These are phyloP conservation scores for Aspergillus panamensis DNA, from an alignment of 495 filamentous ascomycete species.

Conservation along the genomic window DNA sequence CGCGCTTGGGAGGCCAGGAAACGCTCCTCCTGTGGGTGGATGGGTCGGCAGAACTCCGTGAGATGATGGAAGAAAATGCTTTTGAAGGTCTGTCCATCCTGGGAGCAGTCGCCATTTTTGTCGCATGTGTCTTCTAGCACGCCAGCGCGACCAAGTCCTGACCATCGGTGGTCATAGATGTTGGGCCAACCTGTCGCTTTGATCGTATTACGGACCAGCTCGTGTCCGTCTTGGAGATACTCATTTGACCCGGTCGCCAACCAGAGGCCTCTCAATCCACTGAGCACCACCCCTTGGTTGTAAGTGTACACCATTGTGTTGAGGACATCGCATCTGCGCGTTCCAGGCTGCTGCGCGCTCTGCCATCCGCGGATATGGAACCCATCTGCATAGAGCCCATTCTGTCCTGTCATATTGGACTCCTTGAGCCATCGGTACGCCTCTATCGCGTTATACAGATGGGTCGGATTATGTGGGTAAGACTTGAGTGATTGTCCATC, in stretches of 20 bases:
- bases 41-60: constrained; percentile 68
- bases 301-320: constrained; percentile 93
- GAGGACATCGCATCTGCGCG: constrained; percentile 65
- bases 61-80: constrained; percentile 94
- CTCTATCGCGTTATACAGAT: constrained; percentile 68
- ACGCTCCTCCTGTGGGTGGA: constrained; percentile 43
- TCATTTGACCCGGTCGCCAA: constrained; percentile 58
- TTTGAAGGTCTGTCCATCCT: constrained; percentile 91
- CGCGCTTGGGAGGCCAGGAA: constrained; percentile 35
- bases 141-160: constrained; percentile 71
- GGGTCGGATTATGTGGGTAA: constrained; percentile 57
- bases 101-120: constrained; percentile 66
- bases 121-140: constrained; percentile 88
- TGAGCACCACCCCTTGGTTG: constrained; percentile 93
- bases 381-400: constrained; percentile 83
- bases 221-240: constrained; percentile 79
- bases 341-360: constrained; percentile 43
- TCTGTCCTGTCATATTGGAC: constrained; percentile 75
- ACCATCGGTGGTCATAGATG: constrained; percentile 51
- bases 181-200: constrained; percentile 69
- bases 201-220: constrained; percentile 66
- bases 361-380: constrained; percentile 78
- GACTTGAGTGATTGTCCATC: constrained; percentile 19
- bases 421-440: constrained; percentile 75
- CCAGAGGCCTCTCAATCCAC: constrained; percentile 77